Base-by-base conservation (phyloP, 2,329 filamentous ascomycete species). In the Colletotrichum graminicola region DNA sequence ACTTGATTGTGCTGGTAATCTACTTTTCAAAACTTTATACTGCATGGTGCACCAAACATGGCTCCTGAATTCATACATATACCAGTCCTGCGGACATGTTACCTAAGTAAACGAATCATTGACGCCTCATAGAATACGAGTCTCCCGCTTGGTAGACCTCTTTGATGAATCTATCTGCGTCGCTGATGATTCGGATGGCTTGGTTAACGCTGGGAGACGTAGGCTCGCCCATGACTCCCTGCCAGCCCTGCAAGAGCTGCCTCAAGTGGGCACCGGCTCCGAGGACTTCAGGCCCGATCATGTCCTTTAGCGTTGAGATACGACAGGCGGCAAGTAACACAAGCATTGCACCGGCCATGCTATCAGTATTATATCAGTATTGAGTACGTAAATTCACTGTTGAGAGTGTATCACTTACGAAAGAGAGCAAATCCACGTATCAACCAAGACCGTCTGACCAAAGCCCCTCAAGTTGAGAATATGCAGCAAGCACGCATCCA, bases 391-490 rank as follows among this genome's bases (percentile, higher is more conserved):
- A 56, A 4, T n/a, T 51, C 14, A 54, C 61, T 41, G 0, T 1
- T 6, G 11, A 45, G 0, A 11, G 21, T 10, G 3, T 16, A 4
- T 3, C 1, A 80, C 84, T 75, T 77, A 87, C 85, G 85, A 87
- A 0, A 88, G 74, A 0, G 85, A 85, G 56, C 86, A 88, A 29
- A 88, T 87, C 86, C 86, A 88, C 0, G 85, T 86, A 73, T 88
- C 86, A 1, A 88, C 81, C 43, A 88, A 75, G 0, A 88, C 81
- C 0, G 86, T 88, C 59, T 88, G 86, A 0, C 83, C 79, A 66
- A 85, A 87, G 0, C 83, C 82, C 29, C 83, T 75, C 4, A 88
- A 72, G 49, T 87, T 86, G 51, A 85, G 76, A 0, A 86, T 85
- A 62, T 88, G 86, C 49, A 87, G 72, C 18, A 85, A 74, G 41